phyloP scores from a whole-genome alignment of 1,284 basidiomycete species.

The Ustilago vetiveriae region DNA sequence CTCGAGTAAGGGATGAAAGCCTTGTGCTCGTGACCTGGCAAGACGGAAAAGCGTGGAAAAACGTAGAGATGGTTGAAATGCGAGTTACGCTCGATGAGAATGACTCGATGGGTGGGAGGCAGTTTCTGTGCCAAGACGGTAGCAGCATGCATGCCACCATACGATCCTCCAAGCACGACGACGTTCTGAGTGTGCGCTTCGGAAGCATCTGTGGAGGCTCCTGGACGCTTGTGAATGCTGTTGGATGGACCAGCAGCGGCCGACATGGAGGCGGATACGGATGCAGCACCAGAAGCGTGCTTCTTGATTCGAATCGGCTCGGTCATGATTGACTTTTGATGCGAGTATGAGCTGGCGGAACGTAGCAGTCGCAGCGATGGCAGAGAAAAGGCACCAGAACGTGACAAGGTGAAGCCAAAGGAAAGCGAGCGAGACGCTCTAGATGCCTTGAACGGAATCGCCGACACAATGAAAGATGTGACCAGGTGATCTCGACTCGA shows the following conservation, averaged over 20 bases:
- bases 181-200: constrained; percentile 61
- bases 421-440: constrained; percentile 19
- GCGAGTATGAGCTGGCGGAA: too few species aligned
- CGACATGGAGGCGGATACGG: constrained; percentile 8
- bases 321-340: constrained; percentile 23
- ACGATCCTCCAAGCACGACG: constrained; percentile 66
- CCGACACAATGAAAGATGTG: constrained; percentile 9
- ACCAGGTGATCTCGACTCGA: background rate
- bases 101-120: constrained; percentile 68
- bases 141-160: constrained; percentile 66
- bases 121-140: constrained; percentile 68
- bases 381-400: background rate
- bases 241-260: constrained; percentile 9
- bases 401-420: background rate
- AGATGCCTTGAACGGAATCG: background rate
- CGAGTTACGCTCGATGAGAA: constrained; percentile 70
- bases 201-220: constrained; percentile 13
- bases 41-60: constrained; percentile 74
- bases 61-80: constrained; percentile 71
- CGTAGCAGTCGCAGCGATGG: background rate
- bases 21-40: constrained; percentile 78
- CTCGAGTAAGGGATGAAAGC: constrained; percentile 72
- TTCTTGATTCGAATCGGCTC: constrained; percentile 32
- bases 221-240: constrained; percentile 8
- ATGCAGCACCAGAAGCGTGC: constrained; percentile 7